Conservation (phyloP, 2,329 filamentous ascomycete genomes). For the Fusarium udum region DNA sequence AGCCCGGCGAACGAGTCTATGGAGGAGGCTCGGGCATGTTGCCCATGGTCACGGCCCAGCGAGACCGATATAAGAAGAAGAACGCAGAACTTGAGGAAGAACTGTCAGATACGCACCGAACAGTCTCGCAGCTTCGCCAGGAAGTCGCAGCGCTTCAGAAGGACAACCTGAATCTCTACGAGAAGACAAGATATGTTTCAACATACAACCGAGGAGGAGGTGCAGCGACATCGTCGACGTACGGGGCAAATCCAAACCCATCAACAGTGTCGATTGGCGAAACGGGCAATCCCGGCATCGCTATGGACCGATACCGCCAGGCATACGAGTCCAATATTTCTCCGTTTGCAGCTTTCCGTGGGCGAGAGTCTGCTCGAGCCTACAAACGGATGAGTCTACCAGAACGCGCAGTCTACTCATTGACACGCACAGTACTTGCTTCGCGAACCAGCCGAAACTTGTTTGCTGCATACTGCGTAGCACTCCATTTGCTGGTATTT, state of each 20-base stretch:
- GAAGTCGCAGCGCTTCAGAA: constrained; percentile 93
- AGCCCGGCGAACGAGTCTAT: constrained; percentile 65
- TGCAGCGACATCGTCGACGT: constrained; percentile 70
- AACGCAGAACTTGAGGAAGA: constrained; percentile 92
- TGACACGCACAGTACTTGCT: constrained; percentile 89
- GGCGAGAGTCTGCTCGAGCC: constrained; percentile 89
- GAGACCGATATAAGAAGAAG: constrained; percentile 97
- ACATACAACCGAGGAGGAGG: constrained; percentile 82
- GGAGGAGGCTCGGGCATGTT: constrained; percentile 87
- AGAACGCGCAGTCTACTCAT: constrained; percentile 87
- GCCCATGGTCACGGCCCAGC: constrained; percentile 97
- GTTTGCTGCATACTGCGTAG: constrained; percentile 91
- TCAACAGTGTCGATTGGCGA: constrained; percentile 72
- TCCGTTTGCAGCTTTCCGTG: constrained; percentile 93
- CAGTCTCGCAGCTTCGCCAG: constrained; percentile 85
- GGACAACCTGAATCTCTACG: constrained; percentile 94
- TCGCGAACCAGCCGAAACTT: constrained; percentile 91
- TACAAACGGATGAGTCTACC: constrained; percentile 94
- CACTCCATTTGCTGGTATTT: constrained; percentile 88
- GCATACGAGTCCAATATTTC: constrained; percentile 96
- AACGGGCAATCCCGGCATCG: constrained; percentile 67
- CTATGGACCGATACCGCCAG: constrained; percentile 85
- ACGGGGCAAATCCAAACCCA: constrained; percentile 77
- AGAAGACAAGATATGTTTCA: constrained; percentile 96
- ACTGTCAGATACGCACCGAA: constrained; percentile 82